Percentiles rank a stretch among this genome's conserved stretches.
phyloP scores from a whole-genome alignment of 352 stramenopile genomes.

The Globisporangium spinosum region DNA sequence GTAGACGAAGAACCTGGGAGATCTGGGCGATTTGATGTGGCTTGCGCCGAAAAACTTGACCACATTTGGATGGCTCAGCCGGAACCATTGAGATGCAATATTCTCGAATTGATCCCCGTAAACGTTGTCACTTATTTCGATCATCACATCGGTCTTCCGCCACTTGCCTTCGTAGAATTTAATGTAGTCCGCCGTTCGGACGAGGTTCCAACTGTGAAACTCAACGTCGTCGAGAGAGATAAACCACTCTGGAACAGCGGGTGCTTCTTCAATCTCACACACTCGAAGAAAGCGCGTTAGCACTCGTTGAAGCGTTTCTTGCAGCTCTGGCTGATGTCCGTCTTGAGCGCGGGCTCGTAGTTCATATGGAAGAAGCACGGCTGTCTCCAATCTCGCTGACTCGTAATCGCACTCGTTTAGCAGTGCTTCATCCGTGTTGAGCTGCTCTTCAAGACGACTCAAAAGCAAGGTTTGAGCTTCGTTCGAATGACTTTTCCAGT shows the following conservation, averaged over 20 bases:
- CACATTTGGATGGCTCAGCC: conserved; percentile 13
- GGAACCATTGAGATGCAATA: conserved; percentile 2
- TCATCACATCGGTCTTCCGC: conserved; percentile 4
- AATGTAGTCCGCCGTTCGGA: not conserved
- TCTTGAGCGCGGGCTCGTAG: not conserved
- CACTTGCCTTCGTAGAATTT: conserved; percentile 2
- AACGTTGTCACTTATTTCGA: not conserved
- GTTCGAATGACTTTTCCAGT: not conserved
- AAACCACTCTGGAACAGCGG: conserved; percentile 9
- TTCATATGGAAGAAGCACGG: not conserved
- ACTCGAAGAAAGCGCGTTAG: not conserved
- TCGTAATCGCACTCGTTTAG: not conserved
- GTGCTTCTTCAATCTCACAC: not conserved
- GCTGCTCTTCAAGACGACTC: not conserved
- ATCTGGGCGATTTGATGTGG: not conserved
- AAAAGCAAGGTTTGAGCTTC: not conserved
- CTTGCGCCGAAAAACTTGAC: conserved; percentile 7
- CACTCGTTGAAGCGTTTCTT: not conserved
- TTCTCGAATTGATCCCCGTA: not conserved
- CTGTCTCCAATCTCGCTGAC: not conserved
- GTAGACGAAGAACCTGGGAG: not conserved
- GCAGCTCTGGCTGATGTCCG: not conserved
- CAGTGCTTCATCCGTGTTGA: not conserved
- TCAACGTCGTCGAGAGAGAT: not conserved
- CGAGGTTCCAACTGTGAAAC: conserved; percentile 7